Evolutionary conservation across 2,329 filamentous ascomycete genomes (phyloP).

Genomic region (Fusarium drepaniforme): DNA sequence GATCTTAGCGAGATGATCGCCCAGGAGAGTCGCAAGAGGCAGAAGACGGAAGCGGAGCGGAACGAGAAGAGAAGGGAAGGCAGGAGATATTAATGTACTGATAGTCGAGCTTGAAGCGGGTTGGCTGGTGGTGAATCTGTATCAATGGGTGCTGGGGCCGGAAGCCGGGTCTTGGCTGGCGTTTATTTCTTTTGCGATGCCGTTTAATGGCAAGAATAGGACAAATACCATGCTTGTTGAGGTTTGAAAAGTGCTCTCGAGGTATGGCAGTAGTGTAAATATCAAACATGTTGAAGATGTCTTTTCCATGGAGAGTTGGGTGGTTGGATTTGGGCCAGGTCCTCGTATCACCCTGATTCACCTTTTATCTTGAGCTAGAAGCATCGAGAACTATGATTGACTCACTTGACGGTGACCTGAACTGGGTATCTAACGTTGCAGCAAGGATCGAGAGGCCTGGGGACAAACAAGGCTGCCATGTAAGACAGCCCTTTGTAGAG

Average conservation of each 20-base stretch:
- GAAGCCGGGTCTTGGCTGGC: conserved; percentile 36
- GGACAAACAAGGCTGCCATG: not conserved
- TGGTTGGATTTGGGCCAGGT: not conserved
- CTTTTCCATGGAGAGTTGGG: not conserved
- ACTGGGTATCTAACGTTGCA: not conserved
- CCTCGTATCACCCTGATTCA: not conserved
- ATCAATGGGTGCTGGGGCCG: conserved; percentile 26
- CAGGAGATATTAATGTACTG: conserved; percentile 60
- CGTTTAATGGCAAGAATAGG: conserved; percentile 34
- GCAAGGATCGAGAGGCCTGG: not conserved
- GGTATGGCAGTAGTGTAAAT: conserved; percentile 29
- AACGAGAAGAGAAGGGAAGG: conserved; percentile 72
- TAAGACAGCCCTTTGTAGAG: not conserved
- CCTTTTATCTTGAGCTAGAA: not conserved
- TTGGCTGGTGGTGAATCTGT: conserved; percentile 15
- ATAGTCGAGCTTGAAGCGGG: not conserved
- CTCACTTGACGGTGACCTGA: not conserved
- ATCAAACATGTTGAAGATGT: conserved; percentile 36
- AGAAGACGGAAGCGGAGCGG: conserved; percentile 88
- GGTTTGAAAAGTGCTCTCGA: conserved; percentile 12
- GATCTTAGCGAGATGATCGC: conserved; percentile 97
- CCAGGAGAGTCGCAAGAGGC: conserved; percentile 88
- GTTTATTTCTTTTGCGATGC: conserved; percentile 36
- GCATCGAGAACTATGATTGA: not conserved
- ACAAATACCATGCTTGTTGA: conserved; percentile 40